These are phyloP conservation scores for Speleostelium caveatum DNA, from an alignment of 78 protist genomes.

Conservation along the genomic window DNA sequence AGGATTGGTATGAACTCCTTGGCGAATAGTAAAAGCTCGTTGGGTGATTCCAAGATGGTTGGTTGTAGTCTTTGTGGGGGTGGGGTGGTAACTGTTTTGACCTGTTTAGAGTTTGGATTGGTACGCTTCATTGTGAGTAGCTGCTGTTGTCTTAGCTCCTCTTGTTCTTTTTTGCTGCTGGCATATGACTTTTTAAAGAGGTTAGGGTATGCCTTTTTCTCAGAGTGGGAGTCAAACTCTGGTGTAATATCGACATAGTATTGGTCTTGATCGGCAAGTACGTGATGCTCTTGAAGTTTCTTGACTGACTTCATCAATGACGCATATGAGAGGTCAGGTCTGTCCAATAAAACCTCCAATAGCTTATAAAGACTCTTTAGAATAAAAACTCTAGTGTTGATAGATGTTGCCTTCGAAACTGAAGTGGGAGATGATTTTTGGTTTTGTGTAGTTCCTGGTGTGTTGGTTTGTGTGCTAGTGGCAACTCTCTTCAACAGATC, in stretches of 20 bases:
- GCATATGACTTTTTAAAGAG: not conserved
- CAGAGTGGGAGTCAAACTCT: not conserved
- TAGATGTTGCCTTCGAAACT: not conserved
- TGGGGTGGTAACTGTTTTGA: not conserved
- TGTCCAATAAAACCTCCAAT: not conserved
- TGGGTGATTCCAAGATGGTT: conserved; percentile 29
- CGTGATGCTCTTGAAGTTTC: not conserved
- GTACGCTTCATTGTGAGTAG: not conserved
- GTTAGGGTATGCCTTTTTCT: not conserved
- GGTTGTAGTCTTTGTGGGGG: conserved; percentile 1
- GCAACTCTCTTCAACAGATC: conserved; percentile 48
- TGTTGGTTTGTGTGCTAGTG: not conserved
- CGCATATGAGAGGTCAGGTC: conserved; percentile 15
- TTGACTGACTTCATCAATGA: not conserved
- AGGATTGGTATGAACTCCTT: conserved; percentile 10
- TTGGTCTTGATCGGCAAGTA: not conserved
- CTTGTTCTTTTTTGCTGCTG: not conserved
- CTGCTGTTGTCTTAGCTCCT: not conserved
- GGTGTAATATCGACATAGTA: not conserved
- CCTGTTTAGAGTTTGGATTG: not conserved
- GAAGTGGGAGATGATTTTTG: not conserved
- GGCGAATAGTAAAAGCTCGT: conserved; percentile 11
- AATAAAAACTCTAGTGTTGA: conserved; percentile 28
- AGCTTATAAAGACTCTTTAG: conserved; percentile 15
- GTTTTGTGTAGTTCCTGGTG: not conserved